Conservation (phyloP, 2,329 filamentous ascomycete species). For the Fusarium sp. region DNA sequence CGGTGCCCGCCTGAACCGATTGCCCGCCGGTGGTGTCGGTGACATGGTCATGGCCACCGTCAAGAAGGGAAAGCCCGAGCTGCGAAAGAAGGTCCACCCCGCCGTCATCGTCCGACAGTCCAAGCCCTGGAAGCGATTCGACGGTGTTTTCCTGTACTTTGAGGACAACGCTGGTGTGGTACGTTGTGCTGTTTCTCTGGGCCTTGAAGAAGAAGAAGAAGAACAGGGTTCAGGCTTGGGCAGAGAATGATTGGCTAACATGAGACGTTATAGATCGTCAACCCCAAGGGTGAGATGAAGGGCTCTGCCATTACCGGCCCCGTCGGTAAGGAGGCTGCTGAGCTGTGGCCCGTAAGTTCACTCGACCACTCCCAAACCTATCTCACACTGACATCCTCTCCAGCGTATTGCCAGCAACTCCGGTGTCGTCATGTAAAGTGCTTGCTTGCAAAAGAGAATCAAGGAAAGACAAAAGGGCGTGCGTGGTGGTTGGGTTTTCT, state of each 20-base stretch:
- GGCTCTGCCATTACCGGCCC: conserved; percentile 98
- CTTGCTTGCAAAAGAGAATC: conserved; percentile 38
- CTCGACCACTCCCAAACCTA: not conserved
- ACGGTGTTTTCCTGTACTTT: conserved; percentile 99
- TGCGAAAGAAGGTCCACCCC: conserved; percentile 99
- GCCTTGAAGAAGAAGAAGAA: not conserved
- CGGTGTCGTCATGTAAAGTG: conserved; percentile 97
- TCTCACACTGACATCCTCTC: conserved; percentile 45
- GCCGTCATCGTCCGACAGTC: conserved; percentile 98
- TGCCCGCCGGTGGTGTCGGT: conserved; percentile 96
- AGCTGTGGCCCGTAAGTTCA: conserved; percentile 92
- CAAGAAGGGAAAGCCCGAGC: conserved; percentile 99
- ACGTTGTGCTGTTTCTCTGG: conserved; percentile 55
- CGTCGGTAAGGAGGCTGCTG: conserved; percentile 99
- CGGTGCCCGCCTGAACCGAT: conserved; percentile 95
- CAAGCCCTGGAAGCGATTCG: conserved; percentile 99
- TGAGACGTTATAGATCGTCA: conserved; percentile 79
- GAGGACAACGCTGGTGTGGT: conserved; percentile 99
- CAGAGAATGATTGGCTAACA: conserved; percentile 48
- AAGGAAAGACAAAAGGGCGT: conserved; percentile 45
- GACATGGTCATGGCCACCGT: conserved; percentile 99
- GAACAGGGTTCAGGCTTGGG: not conserved
- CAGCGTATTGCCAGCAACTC: conserved; percentile 99
- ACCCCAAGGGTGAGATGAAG: conserved; percentile 99
- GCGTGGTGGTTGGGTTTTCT: conserved; percentile 41